A percentile compares a stretch with the other conserved stretches of the same genome.
Evolutionary conservation across 2,329 filamentous ascomycete species (phyloP).

Genomic region (Botryotinia calthae): DNA sequence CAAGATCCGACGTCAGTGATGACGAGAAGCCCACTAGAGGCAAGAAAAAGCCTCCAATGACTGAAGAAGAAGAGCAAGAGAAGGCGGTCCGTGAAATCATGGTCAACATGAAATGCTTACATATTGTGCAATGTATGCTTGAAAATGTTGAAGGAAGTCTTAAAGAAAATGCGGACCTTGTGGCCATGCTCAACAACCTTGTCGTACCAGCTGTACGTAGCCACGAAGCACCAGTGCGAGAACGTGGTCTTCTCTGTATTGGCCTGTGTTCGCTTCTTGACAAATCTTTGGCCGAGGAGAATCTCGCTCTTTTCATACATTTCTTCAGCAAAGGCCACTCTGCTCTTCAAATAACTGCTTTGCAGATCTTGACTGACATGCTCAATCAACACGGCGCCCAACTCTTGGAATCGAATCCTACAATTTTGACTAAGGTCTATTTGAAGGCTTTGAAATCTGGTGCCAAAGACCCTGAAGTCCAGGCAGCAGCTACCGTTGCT

Average conservation of each 20-base stretch:
- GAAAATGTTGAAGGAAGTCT: constrained; percentile 86
- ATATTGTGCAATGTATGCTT: constrained; percentile 97
- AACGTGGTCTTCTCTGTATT: constrained; percentile 83
- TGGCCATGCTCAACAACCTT: constrained; percentile 96
- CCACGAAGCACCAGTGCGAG: constrained; percentile 87
- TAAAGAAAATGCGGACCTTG: constrained; percentile 85
- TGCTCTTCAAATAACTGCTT: constrained; percentile 79
- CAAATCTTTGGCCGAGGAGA: constrained; percentile 86
- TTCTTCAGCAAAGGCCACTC: constrained; percentile 94
- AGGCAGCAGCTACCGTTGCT: constrained; percentile 76
- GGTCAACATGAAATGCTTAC: constrained; percentile 96
- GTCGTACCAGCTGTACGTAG: constrained; percentile 93
- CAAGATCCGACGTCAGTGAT: constrained; percentile 77
- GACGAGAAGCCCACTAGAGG: constrained; percentile 52
- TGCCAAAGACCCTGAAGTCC: constrained; percentile 67
- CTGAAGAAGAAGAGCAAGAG: constrained; percentile 63
- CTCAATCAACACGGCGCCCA: constrained; percentile 83
- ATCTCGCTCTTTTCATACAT: constrained; percentile 88
- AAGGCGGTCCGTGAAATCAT: constrained; percentile 89
- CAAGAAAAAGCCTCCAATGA: constrained; percentile 49
- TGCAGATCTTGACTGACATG: constrained; percentile 92
- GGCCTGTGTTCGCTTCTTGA: constrained; percentile 90
- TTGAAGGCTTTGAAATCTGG: constrained; percentile 75
- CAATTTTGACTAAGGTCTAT: constrained; percentile 75
- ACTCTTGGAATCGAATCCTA: constrained; percentile 64